Evolutionary conservation across 257 asterid genomes (phyloP).

Genomic region (Fraxinus pennsylvanica): DNA sequence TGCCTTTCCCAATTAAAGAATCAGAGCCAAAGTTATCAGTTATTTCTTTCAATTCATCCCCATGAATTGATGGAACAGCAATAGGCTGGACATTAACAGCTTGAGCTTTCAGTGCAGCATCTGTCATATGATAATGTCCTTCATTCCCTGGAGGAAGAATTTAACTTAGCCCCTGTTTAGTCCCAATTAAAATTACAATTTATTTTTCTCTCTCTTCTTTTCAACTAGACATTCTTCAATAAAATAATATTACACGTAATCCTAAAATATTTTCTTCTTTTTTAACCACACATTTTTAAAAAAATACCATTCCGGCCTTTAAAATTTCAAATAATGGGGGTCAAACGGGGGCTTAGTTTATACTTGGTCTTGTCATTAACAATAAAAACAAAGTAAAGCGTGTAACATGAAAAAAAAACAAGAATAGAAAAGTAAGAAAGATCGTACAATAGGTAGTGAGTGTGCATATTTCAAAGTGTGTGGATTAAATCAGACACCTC

Average conservation of each 20-base stretch:
- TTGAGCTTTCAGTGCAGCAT: slow-evolving; percentile 53
- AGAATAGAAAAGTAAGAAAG: background rate
- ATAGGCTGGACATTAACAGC: slow-evolving; percentile 67
- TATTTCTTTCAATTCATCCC: slow-evolving; percentile 73
- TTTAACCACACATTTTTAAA: too few species aligned
- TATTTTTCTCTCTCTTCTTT: too few species aligned
- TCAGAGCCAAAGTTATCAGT: slow-evolving; percentile 63
- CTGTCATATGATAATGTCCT: slow-evolving; percentile 54
- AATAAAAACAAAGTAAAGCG: background rate
- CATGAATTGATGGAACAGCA: slow-evolving; percentile 66
- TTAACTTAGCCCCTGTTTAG: background rate
- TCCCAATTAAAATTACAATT: too few species aligned
- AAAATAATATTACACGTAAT: too few species aligned
- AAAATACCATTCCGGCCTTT: too few species aligned
- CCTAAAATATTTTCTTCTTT: too few species aligned
- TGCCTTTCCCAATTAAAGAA: slow-evolving; percentile 81
- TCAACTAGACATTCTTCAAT: too few species aligned
- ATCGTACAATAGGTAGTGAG: background rate
- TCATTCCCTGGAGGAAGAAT: slow-evolving; percentile 44
- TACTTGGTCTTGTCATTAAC: slow-evolving; percentile 9
- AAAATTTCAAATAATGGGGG: too few species aligned
- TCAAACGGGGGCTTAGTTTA: background rate
- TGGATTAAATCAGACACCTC: slow-evolving; percentile 17
- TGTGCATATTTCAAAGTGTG: background rate
- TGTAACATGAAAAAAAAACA: slow-evolving; percentile 1